Evolutionary conservation across 2,329 filamentous ascomycete species (phyloP), one percentile per base, ranked within the genome.

Genomic region (Colletotrichum truncatum): DNA sequence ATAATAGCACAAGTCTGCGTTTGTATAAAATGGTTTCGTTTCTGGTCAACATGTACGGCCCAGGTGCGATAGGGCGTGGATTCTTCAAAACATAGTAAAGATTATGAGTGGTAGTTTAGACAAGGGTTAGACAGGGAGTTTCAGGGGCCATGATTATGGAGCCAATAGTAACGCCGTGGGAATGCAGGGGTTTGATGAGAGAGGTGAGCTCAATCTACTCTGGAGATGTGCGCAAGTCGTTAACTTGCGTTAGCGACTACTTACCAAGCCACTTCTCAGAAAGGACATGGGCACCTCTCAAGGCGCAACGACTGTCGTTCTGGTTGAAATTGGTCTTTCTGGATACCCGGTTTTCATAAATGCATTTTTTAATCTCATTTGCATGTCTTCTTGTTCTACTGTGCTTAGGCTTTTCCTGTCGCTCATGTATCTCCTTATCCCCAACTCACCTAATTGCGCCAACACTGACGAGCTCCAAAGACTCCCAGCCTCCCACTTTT

Each of bases 191-290:
- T 67, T 45, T 54, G 54, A 38, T 45, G 49, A 36, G 60, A 34
- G 53, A 62, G 23, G 46, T 34, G 48, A 64, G 63, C 66, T 62
- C 30, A 12, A 45, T 54, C 54, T 18, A 46, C 65, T 70, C 67
- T 43, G 25, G 36, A 60, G 23, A 43, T 34, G 63, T 64, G 70
- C 62, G 32, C 57, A 63, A 30, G 38, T 32, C 52, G 71, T 74
- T 70, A 74, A 70, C n/a, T 21, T 25, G 12, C 69, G 74, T 55
- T 75, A 75, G 48, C 25, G 64, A 25, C 51, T 67, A 67, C 66
- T 51, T 67, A 25, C 14, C 30, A 14, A 18, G 55, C 18, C 38
- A 38, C 12, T 30, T 49, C 51, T 11, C 23, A 3, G 28, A 28
- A 18, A 18, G 4, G 14, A 16, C 21, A n/a, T 10, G 10, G 28